These are phyloP conservation scores for Trichoderma sp. DNA, from an alignment of 2,329 filamentous ascomycete genomes.

Conservation along the genomic window DNA sequence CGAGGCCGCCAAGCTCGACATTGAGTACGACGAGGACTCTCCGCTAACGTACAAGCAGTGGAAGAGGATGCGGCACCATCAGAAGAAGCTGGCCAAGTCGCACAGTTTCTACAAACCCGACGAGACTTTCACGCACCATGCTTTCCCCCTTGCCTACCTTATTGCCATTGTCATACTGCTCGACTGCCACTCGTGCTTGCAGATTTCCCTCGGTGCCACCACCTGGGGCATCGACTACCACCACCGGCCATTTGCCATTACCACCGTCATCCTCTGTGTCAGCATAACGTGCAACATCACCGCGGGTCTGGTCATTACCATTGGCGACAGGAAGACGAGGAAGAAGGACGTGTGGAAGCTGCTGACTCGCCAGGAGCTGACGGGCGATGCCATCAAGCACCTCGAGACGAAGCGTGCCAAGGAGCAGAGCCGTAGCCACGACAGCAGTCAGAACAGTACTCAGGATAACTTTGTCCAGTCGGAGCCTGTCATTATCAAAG, in stretches of 20 bases:
- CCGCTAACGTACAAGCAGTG: conserved; percentile 67
- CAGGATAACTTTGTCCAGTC: neutral
- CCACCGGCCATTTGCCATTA: conserved; percentile 67
- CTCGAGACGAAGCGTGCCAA: conserved; percentile 33
- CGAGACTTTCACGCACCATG: conserved; percentile 77
- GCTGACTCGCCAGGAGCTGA: conserved; percentile 74
- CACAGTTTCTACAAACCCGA: conserved; percentile 90
- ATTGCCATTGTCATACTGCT: conserved; percentile 76
- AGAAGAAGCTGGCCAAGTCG: conserved; percentile 74
- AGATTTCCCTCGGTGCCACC: conserved; percentile 73
- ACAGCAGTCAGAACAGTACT: neutral
- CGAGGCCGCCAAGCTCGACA: conserved; percentile 39
- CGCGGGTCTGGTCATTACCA: conserved; percentile 71
- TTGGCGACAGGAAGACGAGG: conserved; percentile 72
- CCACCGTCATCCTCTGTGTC: conserved; percentile 76
- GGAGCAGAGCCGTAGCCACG: conserved; percentile 18
- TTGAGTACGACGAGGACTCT: conserved; percentile 50
- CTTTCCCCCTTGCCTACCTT: conserved; percentile 72
- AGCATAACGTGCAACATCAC: conserved; percentile 76
- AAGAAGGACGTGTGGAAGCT: conserved; percentile 84
- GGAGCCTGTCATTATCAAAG: neutral
- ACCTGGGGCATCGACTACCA: conserved; percentile 78
- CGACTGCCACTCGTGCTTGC: conserved; percentile 75
- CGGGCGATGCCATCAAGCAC: conserved; percentile 54
- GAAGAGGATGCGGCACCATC: conserved; percentile 69